Base-by-base conservation (phyloP, 176 grass and related monocot species). In the Aegilops bicornis region DNA sequence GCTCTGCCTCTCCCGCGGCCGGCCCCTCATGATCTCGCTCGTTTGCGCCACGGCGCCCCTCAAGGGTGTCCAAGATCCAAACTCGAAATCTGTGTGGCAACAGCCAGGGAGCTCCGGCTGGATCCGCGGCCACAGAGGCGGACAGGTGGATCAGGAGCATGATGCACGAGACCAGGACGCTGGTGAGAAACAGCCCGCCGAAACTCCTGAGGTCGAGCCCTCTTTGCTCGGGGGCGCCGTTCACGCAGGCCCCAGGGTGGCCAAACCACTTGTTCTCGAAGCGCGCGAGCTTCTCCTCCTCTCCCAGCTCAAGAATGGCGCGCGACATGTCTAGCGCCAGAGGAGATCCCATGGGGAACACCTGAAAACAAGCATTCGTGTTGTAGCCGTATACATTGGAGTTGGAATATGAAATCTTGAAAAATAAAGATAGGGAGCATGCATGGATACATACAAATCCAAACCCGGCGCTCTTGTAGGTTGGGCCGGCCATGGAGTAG, bases 391-490 rank as follows among this genome's bases (percentile, higher is more conserved):
- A 48, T 48, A 48, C 45, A 13, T 48, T 48, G 3, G 48, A 24
- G n/a, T 1, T 10, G 5, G 20, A 23, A 11, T 11, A 52, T 43
- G 42, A 64, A 27, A 52, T 52, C 22, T 27, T 33, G 30, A 19
- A 1, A 33, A 36, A 7, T 5, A 33, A 2, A 27, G 42, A 43
- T 43, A 8, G 9, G 42, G 42, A 43, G 42, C 10, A 43, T 10
- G 42, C 0, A 11, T 43, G 8, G 42, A 43, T 43, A 43, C 66
- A 17, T 69, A 69, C 93, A 35, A 98, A 98, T 31, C 89, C 95
- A 64, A 98, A 92, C 6, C 95, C 95, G 13, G 89, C 89, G 31
- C 88, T 90, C 81, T 93, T 98, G 88, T 93, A 95, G 29, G 80
- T 83, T 1, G 83, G 86, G 0, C 89, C 89, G 7, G 61, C 81